phyloP scores from a whole-genome alignment of 306 rosid species.

The Inga oerstediana region DNA sequence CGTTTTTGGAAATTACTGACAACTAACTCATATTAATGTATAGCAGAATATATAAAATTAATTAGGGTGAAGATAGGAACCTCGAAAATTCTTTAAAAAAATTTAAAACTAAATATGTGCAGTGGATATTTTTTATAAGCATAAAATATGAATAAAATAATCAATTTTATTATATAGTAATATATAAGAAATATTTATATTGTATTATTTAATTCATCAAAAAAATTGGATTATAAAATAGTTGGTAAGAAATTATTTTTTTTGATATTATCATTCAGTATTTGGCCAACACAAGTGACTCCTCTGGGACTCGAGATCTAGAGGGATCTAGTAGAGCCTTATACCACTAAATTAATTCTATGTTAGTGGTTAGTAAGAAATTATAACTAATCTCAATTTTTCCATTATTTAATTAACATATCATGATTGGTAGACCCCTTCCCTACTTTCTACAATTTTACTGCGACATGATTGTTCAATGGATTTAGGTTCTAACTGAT shows the following conservation, averaged over 20 bases:
- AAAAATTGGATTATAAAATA: neutral
- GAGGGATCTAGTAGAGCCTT: too few species aligned
- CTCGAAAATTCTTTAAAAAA: neutral
- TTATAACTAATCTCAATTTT: neutral
- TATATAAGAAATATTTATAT: neutral
- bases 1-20: neutral
- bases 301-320: too few species aligned
- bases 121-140: neutral
- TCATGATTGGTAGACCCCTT: slow-evolving; percentile 57
- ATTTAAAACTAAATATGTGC: neutral
- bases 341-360: too few species aligned
- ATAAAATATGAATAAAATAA: neutral
- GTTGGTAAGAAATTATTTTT: neutral
- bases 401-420: neutral
- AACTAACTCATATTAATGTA: too few species aligned
- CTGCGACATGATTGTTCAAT: slow-evolving; percentile 67
- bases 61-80: neutral
- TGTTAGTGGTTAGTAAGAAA: neutral
- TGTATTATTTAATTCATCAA: neutral
- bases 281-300: too few species aligned
- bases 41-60: neutral
- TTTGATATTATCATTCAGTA: too few species aligned
- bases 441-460: slow-evolving; percentile 56
- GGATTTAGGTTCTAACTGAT: slow-evolving; percentile 53
- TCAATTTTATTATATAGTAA: neutral